Evolutionary conservation across 2,329 filamentous ascomycete species (phyloP).

Genomic region (Podosphaera aphanis): DNA sequence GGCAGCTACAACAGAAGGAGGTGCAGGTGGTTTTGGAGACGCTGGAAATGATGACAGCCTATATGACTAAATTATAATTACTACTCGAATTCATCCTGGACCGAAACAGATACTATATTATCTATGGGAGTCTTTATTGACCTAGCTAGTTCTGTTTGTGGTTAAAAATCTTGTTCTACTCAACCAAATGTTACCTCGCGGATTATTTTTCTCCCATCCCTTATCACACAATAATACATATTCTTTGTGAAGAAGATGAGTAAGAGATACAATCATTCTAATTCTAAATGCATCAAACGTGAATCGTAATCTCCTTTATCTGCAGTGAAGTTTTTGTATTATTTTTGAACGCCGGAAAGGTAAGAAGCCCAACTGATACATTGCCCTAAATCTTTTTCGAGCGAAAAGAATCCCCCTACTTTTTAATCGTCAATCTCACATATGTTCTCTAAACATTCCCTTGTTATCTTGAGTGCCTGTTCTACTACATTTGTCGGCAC

Average conservation of each 20-base stretch:
- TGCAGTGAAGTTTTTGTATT: no score
- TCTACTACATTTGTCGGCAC: slow-evolving; percentile 35
- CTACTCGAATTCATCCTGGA: slow-evolving; percentile 8
- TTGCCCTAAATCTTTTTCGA: not conserved
- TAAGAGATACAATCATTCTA: no score
- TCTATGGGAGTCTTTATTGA: not conserved
- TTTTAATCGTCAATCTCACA: slow-evolving; percentile 11
- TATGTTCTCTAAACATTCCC: slow-evolving; percentile 29
- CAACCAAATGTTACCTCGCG: not conserved
- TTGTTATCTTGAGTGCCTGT: slow-evolving; percentile 34
- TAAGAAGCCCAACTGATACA: no score
- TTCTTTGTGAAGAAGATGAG: no score
- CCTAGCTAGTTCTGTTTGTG: not conserved
- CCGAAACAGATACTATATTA: not conserved
- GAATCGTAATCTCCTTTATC: no score
- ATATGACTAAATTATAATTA: slow-evolving; percentile 63
- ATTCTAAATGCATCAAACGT: no score
- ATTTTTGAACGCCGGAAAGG: no score
- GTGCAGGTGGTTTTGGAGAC: slow-evolving; percentile 49
- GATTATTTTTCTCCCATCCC: no score
- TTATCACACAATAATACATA: no score
- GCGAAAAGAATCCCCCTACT: not conserved
- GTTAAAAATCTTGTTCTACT: not conserved
- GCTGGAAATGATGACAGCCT: slow-evolving; percentile 89
- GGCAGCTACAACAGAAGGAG: slow-evolving; percentile 39